Conservation (phyloP, 2,329 filamentous ascomycete species). For the Aspergillus sp. region DNA sequence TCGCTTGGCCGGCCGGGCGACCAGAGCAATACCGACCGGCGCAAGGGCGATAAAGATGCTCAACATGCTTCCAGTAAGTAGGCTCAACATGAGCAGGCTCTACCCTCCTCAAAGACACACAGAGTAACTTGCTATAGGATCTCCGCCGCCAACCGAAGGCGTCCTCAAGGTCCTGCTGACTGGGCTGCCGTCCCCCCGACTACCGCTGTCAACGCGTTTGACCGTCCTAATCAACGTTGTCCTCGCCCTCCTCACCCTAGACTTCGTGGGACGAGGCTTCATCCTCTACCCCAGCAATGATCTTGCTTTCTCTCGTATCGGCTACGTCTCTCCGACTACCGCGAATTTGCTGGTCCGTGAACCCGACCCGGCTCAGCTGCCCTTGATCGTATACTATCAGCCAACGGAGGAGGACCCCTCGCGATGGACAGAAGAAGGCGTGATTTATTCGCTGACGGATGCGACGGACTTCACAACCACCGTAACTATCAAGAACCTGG, state of each 20-base stretch:
- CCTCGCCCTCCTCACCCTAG: conserved; percentile 69
- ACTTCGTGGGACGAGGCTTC: conserved; percentile 75
- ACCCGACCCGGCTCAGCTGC: conserved; percentile 72
- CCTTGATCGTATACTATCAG: conserved; percentile 68
- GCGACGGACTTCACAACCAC: conserved; percentile 80
- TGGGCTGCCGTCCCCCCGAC: conserved; percentile 74
- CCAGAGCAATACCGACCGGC: conserved; percentile 1
- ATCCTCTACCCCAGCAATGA: conserved; percentile 70
- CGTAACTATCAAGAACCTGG: conserved; percentile 66
- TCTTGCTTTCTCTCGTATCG: conserved; percentile 81
- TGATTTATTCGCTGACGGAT: conserved; percentile 66
- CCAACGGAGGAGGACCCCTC: conserved; percentile 35
- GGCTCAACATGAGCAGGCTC: background rate
- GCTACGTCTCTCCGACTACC: conserved; percentile 78
- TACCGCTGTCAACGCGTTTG: conserved; percentile 63
- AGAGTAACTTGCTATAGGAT: background rate
- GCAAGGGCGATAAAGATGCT: conserved; percentile 10
- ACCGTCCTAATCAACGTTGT: conserved; percentile 72
- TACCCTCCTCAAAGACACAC: background rate
- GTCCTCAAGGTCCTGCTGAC: conserved; percentile 68
- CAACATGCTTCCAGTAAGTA: background rate
- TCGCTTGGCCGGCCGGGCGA: conserved; percentile 20
- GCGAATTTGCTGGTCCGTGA: conserved; percentile 85
- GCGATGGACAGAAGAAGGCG: conserved; percentile 67
- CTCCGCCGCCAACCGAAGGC: conserved; percentile 5